Conservation (phyloP, 441 rosid genomes). For the Flueggea neowawraea region DNA sequence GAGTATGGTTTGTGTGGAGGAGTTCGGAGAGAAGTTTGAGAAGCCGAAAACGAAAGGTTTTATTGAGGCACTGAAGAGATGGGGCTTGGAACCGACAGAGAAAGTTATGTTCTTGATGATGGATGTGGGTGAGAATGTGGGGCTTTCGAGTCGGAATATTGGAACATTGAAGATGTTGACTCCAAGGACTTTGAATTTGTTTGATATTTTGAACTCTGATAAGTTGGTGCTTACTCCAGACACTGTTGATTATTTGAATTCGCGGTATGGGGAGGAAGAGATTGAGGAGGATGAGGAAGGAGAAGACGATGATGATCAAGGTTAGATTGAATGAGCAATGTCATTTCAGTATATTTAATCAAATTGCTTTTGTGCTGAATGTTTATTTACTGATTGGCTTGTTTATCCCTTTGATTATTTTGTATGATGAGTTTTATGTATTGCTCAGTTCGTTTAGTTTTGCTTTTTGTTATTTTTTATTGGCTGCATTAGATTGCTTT, state of each 20-base stretch:
- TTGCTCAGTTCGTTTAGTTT: too few species aligned
- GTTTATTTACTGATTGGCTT: not conserved
- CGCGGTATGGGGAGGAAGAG: conserved; percentile 64
- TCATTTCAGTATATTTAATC: not conserved
- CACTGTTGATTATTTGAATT: conserved; percentile 68
- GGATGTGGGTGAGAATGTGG: conserved; percentile 64
- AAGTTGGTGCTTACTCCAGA: conserved; percentile 81
- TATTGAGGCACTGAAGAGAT: conserved; percentile 72
- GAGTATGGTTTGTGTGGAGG: conserved; percentile 76
- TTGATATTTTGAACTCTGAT: conserved; percentile 81
- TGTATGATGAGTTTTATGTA: too few species aligned
- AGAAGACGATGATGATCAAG: conserved; percentile 37
- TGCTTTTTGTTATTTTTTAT: too few species aligned
- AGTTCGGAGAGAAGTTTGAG: conserved; percentile 69
- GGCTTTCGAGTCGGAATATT: conserved; percentile 69
- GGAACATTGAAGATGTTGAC: conserved; percentile 86
- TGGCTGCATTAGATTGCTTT: too few species aligned
- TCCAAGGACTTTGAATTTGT: conserved; percentile 84
- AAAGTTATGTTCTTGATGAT: conserved; percentile 79
- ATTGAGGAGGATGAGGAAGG: conserved; percentile 42
- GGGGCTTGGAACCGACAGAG: conserved; percentile 89
- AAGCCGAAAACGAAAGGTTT: conserved; percentile 82
- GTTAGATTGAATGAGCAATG: conserved; percentile 33
- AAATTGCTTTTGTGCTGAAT: not conserved
- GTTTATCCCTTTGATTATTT: too few species aligned